Base-by-base conservation (phyloP, 1,284 basidiomycete genomes). In the Chalciporus sp. region DNA sequence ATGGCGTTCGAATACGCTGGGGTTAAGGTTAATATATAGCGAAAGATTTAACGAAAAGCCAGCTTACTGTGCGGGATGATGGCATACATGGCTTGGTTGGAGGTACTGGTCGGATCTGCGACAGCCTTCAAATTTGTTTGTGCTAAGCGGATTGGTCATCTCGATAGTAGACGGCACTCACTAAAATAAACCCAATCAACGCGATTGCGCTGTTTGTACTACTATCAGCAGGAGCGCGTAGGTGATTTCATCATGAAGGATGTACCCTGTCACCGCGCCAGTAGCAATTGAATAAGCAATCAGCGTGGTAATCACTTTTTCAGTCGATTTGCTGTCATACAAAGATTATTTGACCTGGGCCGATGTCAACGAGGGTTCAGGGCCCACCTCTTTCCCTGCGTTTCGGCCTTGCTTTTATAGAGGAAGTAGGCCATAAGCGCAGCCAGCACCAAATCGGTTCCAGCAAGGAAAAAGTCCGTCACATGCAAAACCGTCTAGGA, bases 1-100 rank as follows among this genome's bases (percentile, higher is more conserved):
- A 45, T 45, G 14, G 43, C 43, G 29, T 45, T 45, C n/a, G 43
- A 28, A 45, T 45, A 45, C n/a, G 29, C 43, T 45, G 43, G 4
- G 14, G 16, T 23, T 7, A n/a, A 26, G 27, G 11, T 29, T 7
- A 11, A 29, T 29, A 29, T 8, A 11, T 9, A 2, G 8, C 28
- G 11, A 29, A 7, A 8, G 8, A 29, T 5, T 16, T 27, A n/a
- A 28, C n/a, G 5, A 29, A 16, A 45, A 17, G 6, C 3, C 11
- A 17, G 29, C 43, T 45, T n/a, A 45, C 43, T 45, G 11, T 45
- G 43, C 5, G 43, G 43, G 6, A 45, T 6, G 26, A 45, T 45
- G 9, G 43, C 43, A 10, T 45, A 45, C 9, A 45, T 45, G 27
- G 43, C 43, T 31, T 45, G 26, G 27, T 28, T 45, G 6, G 43